Conservation (phyloP, 2,329 filamentous ascomycete species). For the Fusarium circinatum region DNA sequence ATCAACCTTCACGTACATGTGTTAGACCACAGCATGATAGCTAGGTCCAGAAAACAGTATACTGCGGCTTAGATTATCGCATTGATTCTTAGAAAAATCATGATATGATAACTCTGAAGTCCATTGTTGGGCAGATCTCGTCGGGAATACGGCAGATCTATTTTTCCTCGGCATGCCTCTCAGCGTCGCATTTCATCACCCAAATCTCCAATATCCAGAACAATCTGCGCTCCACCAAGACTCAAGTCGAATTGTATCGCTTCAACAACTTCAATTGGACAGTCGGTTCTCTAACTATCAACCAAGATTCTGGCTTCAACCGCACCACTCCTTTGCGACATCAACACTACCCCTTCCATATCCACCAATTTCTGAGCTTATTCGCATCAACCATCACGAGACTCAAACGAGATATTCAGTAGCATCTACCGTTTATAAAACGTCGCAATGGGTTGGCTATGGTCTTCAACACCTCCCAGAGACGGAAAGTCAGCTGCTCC, state of each 20-base stretch:
- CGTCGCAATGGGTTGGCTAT: constrained; percentile 70
- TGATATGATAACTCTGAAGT: neutral
- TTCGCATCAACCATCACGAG: neutral
- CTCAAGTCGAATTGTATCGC: neutral
- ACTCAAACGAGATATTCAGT: neutral
- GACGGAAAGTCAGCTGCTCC: constrained; percentile 40
- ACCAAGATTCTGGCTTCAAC: neutral
- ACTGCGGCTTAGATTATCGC: neutral
- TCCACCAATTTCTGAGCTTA: neutral
- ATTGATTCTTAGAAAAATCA: too few species aligned
- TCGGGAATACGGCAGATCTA: constrained; percentile 42
- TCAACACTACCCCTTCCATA: neutral
- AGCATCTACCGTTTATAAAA: neutral
- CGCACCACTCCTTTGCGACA: neutral
- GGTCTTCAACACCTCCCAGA: constrained; percentile 55
- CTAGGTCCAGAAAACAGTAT: neutral
- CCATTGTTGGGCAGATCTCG: neutral
- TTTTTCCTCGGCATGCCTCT: constrained; percentile 35
- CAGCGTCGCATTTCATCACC: constrained; percentile 10
- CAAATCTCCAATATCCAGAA: constrained; percentile 21
- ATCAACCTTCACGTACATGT: neutral
- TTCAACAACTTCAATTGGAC: constrained; percentile 1
- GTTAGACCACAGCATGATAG: neutral
- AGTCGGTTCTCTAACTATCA: neutral
- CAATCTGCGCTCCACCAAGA: neutral